phyloP scores from a whole-genome alignment of 2,329 filamentous ascomycete genomes.

The Penicillium paneum region DNA sequence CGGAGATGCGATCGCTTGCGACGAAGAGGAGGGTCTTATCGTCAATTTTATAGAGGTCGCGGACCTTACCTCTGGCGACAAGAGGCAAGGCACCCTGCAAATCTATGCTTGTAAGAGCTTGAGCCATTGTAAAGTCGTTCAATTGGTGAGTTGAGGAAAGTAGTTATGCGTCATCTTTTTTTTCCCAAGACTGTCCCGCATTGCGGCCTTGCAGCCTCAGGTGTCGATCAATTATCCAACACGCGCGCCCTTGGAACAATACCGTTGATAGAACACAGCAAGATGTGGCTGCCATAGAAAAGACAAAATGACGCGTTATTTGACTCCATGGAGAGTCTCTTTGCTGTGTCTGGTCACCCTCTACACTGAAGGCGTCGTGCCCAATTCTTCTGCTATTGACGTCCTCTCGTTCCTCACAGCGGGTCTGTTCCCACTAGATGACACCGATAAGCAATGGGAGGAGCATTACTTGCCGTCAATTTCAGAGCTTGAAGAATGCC shows the following conservation, averaged over 20 bases:
- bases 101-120: constrained; percentile 42
- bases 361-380: constrained; percentile 70
- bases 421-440: constrained; percentile 55
- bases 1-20: constrained; percentile 86
- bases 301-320: constrained; percentile 67
- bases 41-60: constrained; percentile 74
- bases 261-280: constrained; percentile 2
- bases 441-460: constrained; percentile 30
- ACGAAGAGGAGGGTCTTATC: constrained; percentile 73
- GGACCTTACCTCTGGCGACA: constrained; percentile 68
- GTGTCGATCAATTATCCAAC: constrained; percentile 15
- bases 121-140: constrained; percentile 30
- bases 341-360: constrained; percentile 76
- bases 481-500: constrained; percentile 47
- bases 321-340: constrained; percentile 85
- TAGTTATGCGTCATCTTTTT: constrained; percentile 21
- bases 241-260: constrained; percentile 11
- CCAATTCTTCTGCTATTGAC: constrained; percentile 66
- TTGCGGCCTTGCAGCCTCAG: constrained; percentile 19
- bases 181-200: constrained; percentile 21
- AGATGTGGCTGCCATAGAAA: constrained; percentile 13
- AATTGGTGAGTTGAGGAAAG: constrained; percentile 8
- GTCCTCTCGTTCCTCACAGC: constrained; percentile 76
- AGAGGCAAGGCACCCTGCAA: constrained; percentile 46
- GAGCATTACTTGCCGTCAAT: constrained; percentile 39